These are phyloP conservation scores for Lithocarpus polystachyus DNA, from an alignment of 306 rosid genomes.

Conservation along the genomic window DNA sequence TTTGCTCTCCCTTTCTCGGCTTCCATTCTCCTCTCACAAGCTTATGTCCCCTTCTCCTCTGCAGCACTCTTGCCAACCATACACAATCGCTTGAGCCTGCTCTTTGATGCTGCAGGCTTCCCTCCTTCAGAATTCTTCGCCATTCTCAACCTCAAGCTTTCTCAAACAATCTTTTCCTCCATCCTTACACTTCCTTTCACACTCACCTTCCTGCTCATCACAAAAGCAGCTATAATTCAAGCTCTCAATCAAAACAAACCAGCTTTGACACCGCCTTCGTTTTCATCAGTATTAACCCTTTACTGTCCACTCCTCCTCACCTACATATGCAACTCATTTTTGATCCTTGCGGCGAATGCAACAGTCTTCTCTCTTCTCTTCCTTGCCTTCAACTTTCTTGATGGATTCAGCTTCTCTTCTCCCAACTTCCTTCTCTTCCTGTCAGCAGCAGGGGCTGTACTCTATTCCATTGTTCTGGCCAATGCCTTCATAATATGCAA, in stretches of 20 bases:
- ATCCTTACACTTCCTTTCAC: slow-evolving; percentile 73
- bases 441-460: slow-evolving; percentile 67
- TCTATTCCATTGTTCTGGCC: slow-evolving; percentile 84
- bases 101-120: slow-evolving; percentile 81
- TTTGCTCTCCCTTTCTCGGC: slow-evolving; percentile 77
- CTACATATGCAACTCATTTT: slow-evolving; percentile 53
- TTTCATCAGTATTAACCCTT: slow-evolving; percentile 39
- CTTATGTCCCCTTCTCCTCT: slow-evolving; percentile 40
- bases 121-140: slow-evolving; percentile 60
- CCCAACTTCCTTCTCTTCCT: slow-evolving; percentile 36
- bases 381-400: slow-evolving; percentile 56
- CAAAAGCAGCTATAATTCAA: slow-evolving; percentile 63
- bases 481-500: slow-evolving; percentile 69
- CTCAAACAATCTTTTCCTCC: slow-evolving; percentile 73
- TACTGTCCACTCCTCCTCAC: slow-evolving; percentile 62
- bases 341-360: slow-evolving; percentile 76
- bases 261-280: slow-evolving; percentile 26
- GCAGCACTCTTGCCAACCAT: slow-evolving; percentile 51
- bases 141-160: slow-evolving; percentile 64
- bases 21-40: slow-evolving; percentile 68
- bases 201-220: slow-evolving; percentile 64
- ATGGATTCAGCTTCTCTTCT: slow-evolving; percentile 48
- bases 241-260: slow-evolving; percentile 48
- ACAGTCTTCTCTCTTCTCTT: slow-evolving; percentile 57
- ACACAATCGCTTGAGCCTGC: slow-evolving; percentile 45